Evolutionary conservation across 331 rosid genomes (phyloP).

Genomic region (Telfairia occidentalis): DNA sequence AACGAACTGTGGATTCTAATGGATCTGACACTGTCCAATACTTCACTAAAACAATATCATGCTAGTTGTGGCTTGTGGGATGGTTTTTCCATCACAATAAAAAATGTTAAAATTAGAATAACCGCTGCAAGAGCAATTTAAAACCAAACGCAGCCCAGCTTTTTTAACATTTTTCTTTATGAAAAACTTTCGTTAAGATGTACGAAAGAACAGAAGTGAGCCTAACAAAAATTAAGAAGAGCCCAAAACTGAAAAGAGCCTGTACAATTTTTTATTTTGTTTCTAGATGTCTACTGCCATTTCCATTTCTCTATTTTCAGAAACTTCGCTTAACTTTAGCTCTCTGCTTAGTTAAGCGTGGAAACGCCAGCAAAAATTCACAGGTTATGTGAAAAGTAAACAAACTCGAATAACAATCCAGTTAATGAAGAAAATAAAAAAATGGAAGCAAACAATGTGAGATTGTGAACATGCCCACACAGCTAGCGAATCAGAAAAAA

Average conservation of each 20-base stretch:
- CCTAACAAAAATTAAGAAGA: background rate
- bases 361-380: background rate
- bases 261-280: background rate
- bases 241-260: background rate
- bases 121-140: background rate
- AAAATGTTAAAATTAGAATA: background rate
- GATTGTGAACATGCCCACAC: background rate
- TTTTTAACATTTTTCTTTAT: background rate
- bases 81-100: slow-evolving; percentile 12
- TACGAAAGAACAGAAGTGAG: background rate
- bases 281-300: background rate
- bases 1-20: background rate
- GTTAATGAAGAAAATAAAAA: background rate
- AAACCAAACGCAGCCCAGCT: background rate
- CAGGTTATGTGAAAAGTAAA: background rate
- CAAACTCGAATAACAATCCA: background rate
- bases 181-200: background rate
- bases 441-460: background rate
- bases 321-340: background rate
- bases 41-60: background rate
- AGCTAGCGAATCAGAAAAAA: background rate
- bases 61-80: background rate
- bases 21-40: background rate
- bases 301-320: background rate
- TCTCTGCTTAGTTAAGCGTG: background rate